phyloP scores from a whole-genome alignment of 768 basidiomycete genomes.

The Leccinum fibrillosum region DNA sequence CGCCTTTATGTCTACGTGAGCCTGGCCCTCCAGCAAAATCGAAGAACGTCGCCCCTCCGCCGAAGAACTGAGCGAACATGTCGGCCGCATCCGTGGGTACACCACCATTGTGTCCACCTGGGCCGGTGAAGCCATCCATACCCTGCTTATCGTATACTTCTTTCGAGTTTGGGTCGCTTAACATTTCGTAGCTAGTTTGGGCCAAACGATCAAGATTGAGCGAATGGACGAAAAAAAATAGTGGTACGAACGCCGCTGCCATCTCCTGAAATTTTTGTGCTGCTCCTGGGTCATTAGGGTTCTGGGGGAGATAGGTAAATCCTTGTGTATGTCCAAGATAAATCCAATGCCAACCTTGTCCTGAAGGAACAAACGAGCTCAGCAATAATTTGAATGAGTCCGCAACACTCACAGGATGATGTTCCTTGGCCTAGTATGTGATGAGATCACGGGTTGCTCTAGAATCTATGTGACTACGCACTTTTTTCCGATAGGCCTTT shows the following conservation, averaged over 20 bases:
- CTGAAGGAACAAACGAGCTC: constrained; percentile 34
- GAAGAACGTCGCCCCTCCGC: constrained; percentile 55
- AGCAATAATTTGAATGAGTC: neutral
- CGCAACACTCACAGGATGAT: constrained; percentile 69
- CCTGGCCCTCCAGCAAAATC: constrained; percentile 57
- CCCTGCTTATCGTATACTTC: constrained; percentile 73
- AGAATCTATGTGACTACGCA: constrained; percentile 31
- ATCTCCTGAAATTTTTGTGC: constrained; percentile 85
- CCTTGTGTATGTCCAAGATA: neutral
- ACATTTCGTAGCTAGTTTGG: constrained; percentile 69
- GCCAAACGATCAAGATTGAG: constrained; percentile 8
- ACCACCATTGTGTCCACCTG: constrained; percentile 42
- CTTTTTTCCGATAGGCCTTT: constrained; percentile 92
- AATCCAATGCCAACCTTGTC: constrained; percentile 54
- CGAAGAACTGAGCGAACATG: constrained; percentile 75
- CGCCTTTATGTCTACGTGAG: constrained; percentile 52
- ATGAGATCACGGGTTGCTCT: constrained; percentile 10
- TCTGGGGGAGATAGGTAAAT: constrained; percentile 41
- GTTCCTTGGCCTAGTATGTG: constrained; percentile 69
- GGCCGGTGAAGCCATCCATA: constrained; percentile 60
- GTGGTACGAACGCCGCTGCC: constrained; percentile 69
- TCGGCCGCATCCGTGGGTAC: constrained; percentile 55
- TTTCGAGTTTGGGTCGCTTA: constrained; percentile 66
- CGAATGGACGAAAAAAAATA: neutral
- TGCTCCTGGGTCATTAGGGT: constrained; percentile 85